These are phyloP conservation scores for Magnolia officinalis DNA, from an alignment of 164 flowering plant genomes.

Conservation along the genomic window DNA sequence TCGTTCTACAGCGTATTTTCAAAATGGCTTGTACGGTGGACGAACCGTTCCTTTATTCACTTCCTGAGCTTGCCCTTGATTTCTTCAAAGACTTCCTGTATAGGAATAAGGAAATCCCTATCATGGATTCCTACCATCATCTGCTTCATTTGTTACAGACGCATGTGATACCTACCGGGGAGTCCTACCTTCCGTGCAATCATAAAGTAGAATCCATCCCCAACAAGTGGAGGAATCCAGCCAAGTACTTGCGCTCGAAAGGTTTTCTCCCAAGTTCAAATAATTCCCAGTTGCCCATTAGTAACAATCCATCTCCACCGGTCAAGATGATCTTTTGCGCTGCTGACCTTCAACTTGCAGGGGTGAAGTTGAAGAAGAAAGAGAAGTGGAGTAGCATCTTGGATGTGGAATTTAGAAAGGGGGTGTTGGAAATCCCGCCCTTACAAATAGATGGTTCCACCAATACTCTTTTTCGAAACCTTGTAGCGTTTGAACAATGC, in stretches of 20 bases:
- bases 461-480: constrained; percentile 1
- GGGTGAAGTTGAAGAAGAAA: constrained; percentile 8
- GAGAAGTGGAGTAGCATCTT: neutral
- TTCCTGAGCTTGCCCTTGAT: constrained; percentile 1
- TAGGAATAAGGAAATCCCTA: neutral
- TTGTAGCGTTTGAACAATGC: constrained; percentile 1
- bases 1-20: constrained; percentile 2
- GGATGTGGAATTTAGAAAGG: neutral
- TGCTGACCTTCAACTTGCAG: constrained; percentile 8
- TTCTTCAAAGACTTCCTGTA: constrained; percentile 6
- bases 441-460: neutral
- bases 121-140: constrained; percentile 1
- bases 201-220: no score
- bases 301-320: neutral
- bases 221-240: neutral
- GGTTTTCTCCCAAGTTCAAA: neutral
- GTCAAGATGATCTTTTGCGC: neutral
- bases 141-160: neutral
- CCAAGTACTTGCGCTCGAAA: neutral
- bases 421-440: constrained; percentile 4
- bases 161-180: no score
- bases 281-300: neutral
- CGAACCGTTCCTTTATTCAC: neutral
- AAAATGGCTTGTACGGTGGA: neutral
- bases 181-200: neutral